phyloP scores from a whole-genome alignment of 306 rosid species.

The Lathyrus oleraceus region DNA sequence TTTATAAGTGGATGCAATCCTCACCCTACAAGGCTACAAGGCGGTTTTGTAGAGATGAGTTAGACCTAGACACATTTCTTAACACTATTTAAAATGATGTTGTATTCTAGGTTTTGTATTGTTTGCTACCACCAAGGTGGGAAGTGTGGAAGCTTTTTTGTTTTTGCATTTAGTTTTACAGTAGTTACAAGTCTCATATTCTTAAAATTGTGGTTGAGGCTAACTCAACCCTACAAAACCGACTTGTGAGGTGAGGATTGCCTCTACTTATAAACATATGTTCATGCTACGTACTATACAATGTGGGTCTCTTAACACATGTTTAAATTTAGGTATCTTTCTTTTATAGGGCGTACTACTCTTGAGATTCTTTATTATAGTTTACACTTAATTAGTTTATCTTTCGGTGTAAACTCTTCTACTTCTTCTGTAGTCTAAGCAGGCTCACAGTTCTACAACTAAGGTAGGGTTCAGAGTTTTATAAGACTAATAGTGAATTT shows the following conservation, averaged over 20 bases:
- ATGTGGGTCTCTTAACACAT: too few species aligned
- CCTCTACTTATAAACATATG: too few species aligned
- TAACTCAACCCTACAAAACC: too few species aligned
- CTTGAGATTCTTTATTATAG: not conserved
- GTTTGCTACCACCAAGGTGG: conserved; percentile 13
- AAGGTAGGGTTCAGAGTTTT: not conserved
- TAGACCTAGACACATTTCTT: too few species aligned
- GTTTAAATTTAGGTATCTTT: conserved; percentile 18
- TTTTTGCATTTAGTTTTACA: not conserved
- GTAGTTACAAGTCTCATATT: not conserved
- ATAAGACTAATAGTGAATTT: too few species aligned
- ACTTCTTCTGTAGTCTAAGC: not conserved
- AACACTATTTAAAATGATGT: not conserved
- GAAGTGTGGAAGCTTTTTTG: conserved; percentile 12
- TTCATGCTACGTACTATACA: too few species aligned
- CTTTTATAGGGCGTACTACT: not conserved
- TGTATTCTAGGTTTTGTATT: not conserved
- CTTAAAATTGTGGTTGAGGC: too few species aligned
- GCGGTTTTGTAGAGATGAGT: too few species aligned
- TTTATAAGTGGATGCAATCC: too few species aligned
- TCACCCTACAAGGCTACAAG: too few species aligned
- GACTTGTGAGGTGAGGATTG: too few species aligned
- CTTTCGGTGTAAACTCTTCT: not conserved
- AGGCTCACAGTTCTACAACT: not conserved
- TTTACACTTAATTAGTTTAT: not conserved